Percentiles rank a stretch among this genome's conserved stretches.
phyloP scores from a whole-genome alignment of 495 filamentous ascomycete genomes.

The Choiromyces venosus region DNA sequence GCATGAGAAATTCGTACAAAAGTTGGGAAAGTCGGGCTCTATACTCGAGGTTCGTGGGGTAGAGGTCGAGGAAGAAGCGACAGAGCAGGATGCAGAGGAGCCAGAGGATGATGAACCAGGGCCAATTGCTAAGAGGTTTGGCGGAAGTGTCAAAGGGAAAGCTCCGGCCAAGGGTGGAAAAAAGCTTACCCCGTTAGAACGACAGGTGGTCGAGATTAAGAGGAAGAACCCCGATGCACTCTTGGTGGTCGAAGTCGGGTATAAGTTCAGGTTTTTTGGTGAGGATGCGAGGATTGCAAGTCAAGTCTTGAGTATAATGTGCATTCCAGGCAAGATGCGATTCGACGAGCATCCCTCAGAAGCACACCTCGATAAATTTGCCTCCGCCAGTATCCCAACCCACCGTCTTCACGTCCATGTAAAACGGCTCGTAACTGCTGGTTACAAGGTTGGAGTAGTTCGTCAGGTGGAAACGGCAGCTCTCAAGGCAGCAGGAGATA shows the following conservation, averaged over 20 bases:
- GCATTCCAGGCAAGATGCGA: conserved; percentile 89
- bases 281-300: conserved; percentile 88
- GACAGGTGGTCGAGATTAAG: conserved; percentile 90
- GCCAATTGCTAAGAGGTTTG: conserved; percentile 33
- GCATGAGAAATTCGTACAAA: conserved; percentile 83
- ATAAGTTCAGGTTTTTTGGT: conserved; percentile 98
- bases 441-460: conserved; percentile 94
- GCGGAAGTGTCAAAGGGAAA: conserved; percentile 18
- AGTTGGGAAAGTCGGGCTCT: conserved; percentile 77
- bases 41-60: conserved; percentile 43
- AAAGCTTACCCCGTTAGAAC: conserved; percentile 92
- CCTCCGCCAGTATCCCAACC: conserved; percentile 90
- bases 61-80: conserved; percentile 53
- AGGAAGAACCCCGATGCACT: conserved; percentile 82
- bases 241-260: conserved; percentile 88
- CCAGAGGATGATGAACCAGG: conserved; percentile 41
- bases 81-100: conserved; percentile 50
- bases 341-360: conserved; percentile 96
- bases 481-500: conserved; percentile 91
- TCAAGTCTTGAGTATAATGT: conserved; percentile 90
- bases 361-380: conserved; percentile 86
- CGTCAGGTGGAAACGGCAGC: conserved; percentile 98
- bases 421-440: conserved; percentile 83
- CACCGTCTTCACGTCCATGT: conserved; percentile 91
- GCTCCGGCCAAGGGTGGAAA: conserved; percentile 53